Evolutionary conservation across 2,329 filamentous ascomycete species (phyloP).

Genomic region (Fusarium foetens): DNA sequence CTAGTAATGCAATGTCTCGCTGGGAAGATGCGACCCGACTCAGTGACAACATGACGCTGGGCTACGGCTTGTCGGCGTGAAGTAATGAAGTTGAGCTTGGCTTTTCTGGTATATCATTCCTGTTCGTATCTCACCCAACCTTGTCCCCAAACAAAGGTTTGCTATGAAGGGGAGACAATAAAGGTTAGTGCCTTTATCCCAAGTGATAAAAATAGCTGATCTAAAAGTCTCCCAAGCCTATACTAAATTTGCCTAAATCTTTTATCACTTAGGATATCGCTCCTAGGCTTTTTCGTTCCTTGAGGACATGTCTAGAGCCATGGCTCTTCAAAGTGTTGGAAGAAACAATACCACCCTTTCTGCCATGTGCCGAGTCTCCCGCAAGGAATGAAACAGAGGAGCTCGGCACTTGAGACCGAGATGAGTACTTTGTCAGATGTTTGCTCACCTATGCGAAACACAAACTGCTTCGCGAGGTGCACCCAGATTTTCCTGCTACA

Average conservation of each 20-base stretch:
- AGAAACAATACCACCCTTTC: neutral
- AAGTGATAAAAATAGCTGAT: neutral
- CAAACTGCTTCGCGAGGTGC: constrained; percentile 11
- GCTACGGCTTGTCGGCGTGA: neutral
- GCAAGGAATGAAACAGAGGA: neutral
- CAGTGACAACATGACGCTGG: neutral
- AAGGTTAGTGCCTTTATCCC: neutral
- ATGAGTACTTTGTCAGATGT: neutral
- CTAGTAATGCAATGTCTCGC: neutral
- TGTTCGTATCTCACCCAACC: neutral
- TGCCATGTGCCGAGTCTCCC: neutral
- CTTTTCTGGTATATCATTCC: neutral
- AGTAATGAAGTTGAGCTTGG: neutral
- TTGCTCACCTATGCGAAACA: constrained; percentile 21
- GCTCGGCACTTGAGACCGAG: constrained; percentile 16
- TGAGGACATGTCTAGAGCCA: neutral
- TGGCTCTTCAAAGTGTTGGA: neutral
- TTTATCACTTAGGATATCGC: neutral
- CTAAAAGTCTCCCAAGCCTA: neutral
- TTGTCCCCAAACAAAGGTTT: neutral
- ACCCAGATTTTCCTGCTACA: constrained; percentile 6
- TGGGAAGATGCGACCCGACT: neutral
- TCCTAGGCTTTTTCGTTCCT: too few relatives aligned
- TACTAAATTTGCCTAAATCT: neutral
- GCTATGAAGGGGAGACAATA: neutral